Evolutionary conservation across 805 yeast genomes (phyloP).

Genomic region (Sungouiozyma intestinalis): DNA sequence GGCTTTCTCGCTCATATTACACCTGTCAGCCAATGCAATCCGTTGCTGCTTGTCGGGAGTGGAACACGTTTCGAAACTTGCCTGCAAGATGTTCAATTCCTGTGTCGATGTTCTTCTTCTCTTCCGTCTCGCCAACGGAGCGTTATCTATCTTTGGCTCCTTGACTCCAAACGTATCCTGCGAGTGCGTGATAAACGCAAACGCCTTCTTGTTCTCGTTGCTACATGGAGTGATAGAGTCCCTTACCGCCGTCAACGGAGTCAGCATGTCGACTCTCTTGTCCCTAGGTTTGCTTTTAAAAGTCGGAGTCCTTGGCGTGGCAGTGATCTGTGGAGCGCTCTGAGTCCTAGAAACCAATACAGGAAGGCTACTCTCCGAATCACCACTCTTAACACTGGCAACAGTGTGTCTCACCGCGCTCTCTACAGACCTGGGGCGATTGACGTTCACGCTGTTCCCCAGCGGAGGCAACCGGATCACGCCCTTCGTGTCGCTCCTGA

Average conservation of each 20-base stretch:
- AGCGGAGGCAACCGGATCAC: slow-evolving; percentile 25
- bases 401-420: slow-evolving; percentile 19
- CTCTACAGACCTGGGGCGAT: slow-evolving; percentile 18
- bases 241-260: slow-evolving; percentile 27
- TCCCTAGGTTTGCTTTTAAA: slow-evolving; percentile 1
- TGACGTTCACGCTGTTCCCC: slow-evolving; percentile 4
- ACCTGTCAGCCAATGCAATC: slow-evolving; percentile 64
- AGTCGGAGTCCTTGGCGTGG: slow-evolving; percentile 17
- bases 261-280: slow-evolving; percentile 17
- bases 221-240: slow-evolving; percentile 25
- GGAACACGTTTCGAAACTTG: slow-evolving; percentile 63
- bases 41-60: slow-evolving; percentile 77
- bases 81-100: slow-evolving; percentile 71
- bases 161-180: slow-evolving; percentile 77
- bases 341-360: no score
- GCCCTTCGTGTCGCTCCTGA: slow-evolving; percentile 20
- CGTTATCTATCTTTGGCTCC: slow-evolving; percentile 79
- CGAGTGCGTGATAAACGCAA: slow-evolving; percentile 90
- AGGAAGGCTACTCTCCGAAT: no score
- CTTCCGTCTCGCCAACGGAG: slow-evolving; percentile 87
- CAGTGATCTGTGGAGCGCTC: no score
- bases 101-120: slow-evolving; percentile 90
- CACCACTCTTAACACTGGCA: no score
- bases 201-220: slow-evolving; percentile 32
- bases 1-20: slow-evolving; percentile 93